Base-by-base conservation (phyloP, 1,284 basidiomycete genomes). In the Uromyces viciae-fabae region DNA sequence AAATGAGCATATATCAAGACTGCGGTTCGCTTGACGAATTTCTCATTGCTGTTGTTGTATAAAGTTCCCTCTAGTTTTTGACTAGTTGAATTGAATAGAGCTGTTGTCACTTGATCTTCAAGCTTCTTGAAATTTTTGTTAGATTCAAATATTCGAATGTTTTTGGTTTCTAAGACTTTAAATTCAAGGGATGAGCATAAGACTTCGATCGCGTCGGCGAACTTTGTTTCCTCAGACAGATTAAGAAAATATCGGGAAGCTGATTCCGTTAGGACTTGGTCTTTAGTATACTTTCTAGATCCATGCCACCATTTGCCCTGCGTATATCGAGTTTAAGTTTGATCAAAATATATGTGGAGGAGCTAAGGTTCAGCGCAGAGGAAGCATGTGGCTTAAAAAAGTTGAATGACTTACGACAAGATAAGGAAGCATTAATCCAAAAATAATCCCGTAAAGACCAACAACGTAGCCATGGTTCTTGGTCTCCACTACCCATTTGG, bases 251-350 rank as follows among this genome's bases (percentile, higher is more conserved):
- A 97, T 1, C 89, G 88, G 69, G 94, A 91, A 0, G 96, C 96
- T 0, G 94, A 94, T 62, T 88, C 88, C 71, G 92, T 91, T 83
- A 94, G 89, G 75, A 98, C 90, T 60, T 94, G 94, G 84, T 99
- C 97, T 86, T 98, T 97, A 40, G 97, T 99, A 86, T 91, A 91
- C 82, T 91, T 89, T 78, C 93, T 90, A 83, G 92, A 94, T 22
- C 94, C 94, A 85, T 98, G 99, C 97, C 97, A 99, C 97, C 97
- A 99, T 76, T 91, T 90, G 28, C 94, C 93, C 91, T 92, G 83
- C 25, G 54, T 68, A 43, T n/a, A n/a, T n/a, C n/a, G n/a, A n/a
- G n/a, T n/a, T n/a, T n/a, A n/a, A n/a, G n/a, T 43, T 25, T 8
- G 33, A 22, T 4, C 2, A 68, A 46, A 31, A 68, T 1, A 46